Percentiles rank a stretch among this genome's conserved stretches.
These are phyloP conservation scores for Alternaria sp. DNA, from an alignment of 2,329 filamentous ascomycete species.

Conservation along the genomic window DNA sequence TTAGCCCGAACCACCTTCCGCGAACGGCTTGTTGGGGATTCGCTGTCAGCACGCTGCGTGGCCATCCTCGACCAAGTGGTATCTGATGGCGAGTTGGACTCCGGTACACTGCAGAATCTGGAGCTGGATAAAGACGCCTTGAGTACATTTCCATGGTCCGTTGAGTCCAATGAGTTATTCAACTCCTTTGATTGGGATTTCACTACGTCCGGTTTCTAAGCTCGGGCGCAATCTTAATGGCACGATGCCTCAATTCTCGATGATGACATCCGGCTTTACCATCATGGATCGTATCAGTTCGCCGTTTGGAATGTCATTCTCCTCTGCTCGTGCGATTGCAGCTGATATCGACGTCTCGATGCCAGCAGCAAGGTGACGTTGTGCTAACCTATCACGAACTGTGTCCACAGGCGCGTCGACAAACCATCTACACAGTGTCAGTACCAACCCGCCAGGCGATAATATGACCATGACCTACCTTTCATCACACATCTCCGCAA, in stretches of 20 bases:
- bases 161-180: slow-evolving; percentile 34
- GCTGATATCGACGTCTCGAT: slow-evolving; percentile 30
- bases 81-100: slow-evolving; percentile 23
- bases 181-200: slow-evolving; percentile 34
- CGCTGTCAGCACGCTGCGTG: slow-evolving; percentile 33
- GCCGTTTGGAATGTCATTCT: slow-evolving; percentile 35
- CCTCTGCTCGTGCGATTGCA: slow-evolving; percentile 29
- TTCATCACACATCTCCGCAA: slow-evolving; percentile 23
- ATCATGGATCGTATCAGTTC: slow-evolving; percentile 29
- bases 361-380: slow-evolving; percentile 31
- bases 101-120: slow-evolving; percentile 23
- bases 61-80: slow-evolving; percentile 34
- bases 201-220: slow-evolving; percentile 22
- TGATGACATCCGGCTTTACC: slow-evolving; percentile 25
- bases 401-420: slow-evolving; percentile 27
- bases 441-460: background rate
- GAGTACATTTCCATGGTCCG: slow-evolving; percentile 33
- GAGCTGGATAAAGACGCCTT: slow-evolving; percentile 27
- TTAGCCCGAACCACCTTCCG: slow-evolving; percentile 29
- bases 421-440: slow-evolving; percentile 28
- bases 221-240: background rate
- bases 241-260: slow-evolving; percentile 19
- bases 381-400: slow-evolving; percentile 24
- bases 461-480: slow-evolving; percentile 15
- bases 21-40: slow-evolving; percentile 29